Evolutionary conservation across 768 basidiomycete genomes (phyloP), one percentile per base, ranked within the genome.

Genomic region (Hygrocybe punicea): DNA sequence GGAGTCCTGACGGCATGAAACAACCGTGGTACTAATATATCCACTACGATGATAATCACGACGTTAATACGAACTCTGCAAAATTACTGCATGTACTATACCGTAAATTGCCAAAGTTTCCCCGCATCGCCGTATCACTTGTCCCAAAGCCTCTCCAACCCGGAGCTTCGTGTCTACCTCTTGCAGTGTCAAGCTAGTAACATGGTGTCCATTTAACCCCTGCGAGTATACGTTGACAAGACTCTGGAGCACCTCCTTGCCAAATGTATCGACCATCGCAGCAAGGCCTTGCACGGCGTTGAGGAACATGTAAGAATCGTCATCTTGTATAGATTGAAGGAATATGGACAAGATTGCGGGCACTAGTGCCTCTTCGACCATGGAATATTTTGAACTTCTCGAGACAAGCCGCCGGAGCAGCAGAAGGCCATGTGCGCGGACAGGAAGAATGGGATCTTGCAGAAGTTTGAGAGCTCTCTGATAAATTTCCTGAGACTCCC

Each of bases 291-390:
- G 91, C 13, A 96, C 87, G 1, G 90, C 93, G 65, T 93, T 93
- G 52, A 98, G 75, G 66, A 93, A 98, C 54, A 98, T 84, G 69
- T 93, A 98, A n/a, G 91, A 93, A 65, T 98, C 96, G 37, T 94
- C 89, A 59, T 97, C 93, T 65, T 92, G 88, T 5, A 95, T 71
- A 0, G 86, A 81, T 65, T 91, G 85, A 60, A 95, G 70, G 68
- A 98, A 96, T 54, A 97, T 87, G 25, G 89, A 88, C 46, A 94
- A 73, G 61, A 98, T 91, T 1, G 87, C 89, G 6, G 93, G 93
- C 14, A 86, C 71, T 23, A 98, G 75, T 0, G 89, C 87, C 3
- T 76, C 71, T 62, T 89, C 84, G 11, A 65, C 58, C 14, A 37
- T 46, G 25, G 64, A 40, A 11, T 59, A 62, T 8, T 60, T 58